Evolutionary conservation across 1,139 yeast species (phyloP), one percentile per base, ranked within the genome.

Genomic region (Blastobotrys aristatus): DNA sequence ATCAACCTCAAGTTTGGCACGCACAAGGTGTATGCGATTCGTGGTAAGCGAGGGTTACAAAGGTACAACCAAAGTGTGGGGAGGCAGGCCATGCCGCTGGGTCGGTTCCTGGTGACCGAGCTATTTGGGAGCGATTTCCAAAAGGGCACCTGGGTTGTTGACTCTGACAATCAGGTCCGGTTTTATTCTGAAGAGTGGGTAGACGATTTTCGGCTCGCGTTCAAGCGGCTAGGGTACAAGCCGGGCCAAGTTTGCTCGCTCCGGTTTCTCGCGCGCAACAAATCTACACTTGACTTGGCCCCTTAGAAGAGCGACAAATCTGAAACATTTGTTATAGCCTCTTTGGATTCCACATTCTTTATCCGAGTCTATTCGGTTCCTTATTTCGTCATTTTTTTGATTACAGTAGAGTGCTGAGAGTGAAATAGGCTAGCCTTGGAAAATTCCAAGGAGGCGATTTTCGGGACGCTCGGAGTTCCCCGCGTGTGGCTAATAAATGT

Each of bases 171-270:
- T 17, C 5, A 7, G 2, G n/a, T 34, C 10, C 22, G 38, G 7
- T 34, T 34, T 18, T 34, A 34, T 18, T 20, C 26, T 34, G 38
- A 34, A 14, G 38, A 34, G 18, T 34, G 38, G 17, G 13, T 14
- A 17, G 38, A 34, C 18, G 17, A 34, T 34, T 34, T 34, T 5
- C 16, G 38, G 18, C 21, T 3, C n/a, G 21, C 24, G 26, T 34
- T 20, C 24, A 24, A 24, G 10, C 27, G 27, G 10, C 27, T 5
- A 10, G 27, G 27, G 27, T 24, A 6, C 10, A 24, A 24, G 10
- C 27, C 27, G 10, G 27, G 27, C 27, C 27, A 24, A 24, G 27
- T 24, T 24, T 24, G 27, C 27, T 10, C 27, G 27, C 27, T 24
- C 10, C 8, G 27, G 27, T 24, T 24, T 5, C 27, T 24, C n/a